Conservation (phyloP, 148 eudicot genomes). For the Simmondsia chinensis region DNA sequence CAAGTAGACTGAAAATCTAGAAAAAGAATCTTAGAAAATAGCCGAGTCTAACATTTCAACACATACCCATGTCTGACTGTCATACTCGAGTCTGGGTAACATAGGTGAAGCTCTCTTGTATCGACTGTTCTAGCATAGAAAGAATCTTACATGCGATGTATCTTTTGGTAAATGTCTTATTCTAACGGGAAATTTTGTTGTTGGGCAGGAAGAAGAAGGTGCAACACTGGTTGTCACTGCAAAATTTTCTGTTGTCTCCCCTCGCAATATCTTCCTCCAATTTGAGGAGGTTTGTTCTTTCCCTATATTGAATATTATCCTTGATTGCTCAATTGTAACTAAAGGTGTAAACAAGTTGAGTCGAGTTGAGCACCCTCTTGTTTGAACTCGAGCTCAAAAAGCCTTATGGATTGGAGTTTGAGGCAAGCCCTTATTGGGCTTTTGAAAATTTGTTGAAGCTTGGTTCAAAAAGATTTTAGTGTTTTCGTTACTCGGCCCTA, state of each 20-base stretch:
- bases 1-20: not conserved
- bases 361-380: too few relatives aligned
- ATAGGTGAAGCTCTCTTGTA: too few relatives aligned
- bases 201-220: conserved; percentile 78
- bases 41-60: too few relatives aligned
- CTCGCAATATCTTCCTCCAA: conserved; percentile 68
- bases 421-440: too few relatives aligned
- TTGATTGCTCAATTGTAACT: not conserved
- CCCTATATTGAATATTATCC: not conserved
- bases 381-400: too few relatives aligned
- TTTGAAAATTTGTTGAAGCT: too few relatives aligned
- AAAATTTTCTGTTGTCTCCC: conserved; percentile 68
- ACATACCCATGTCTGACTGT: too few relatives aligned
- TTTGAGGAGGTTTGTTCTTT: conserved; percentile 62
- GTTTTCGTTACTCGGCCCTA: too few relatives aligned
- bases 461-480: too few relatives aligned
- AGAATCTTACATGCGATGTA: not conserved
- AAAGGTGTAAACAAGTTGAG: not conserved
- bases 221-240: conserved; percentile 88
- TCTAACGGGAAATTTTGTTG: conserved; percentile 1
- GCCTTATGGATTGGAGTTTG: too few relatives aligned
- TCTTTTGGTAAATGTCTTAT: not conserved
- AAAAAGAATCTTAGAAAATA: too few relatives aligned
- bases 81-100: too few relatives aligned
- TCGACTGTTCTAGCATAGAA: not conserved